These are phyloP conservation scores for Nothophytophthora sp. DNA, from an alignment of 352 stramenopile genomes.

Conservation along the genomic window DNA sequence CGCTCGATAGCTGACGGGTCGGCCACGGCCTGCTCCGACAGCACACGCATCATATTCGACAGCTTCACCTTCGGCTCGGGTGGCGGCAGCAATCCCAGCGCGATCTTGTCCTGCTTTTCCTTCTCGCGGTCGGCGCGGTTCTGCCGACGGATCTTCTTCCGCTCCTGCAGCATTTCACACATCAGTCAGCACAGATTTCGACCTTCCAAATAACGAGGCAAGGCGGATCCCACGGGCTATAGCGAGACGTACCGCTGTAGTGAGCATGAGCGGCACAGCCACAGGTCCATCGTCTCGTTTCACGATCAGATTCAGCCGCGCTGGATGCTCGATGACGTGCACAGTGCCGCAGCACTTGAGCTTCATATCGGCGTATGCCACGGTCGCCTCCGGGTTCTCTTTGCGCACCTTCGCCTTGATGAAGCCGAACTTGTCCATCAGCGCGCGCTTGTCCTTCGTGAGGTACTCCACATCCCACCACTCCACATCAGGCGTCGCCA, in stretches of 20 bases:
- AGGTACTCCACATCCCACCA: conserved; percentile 98
- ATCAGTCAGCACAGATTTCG: not conserved
- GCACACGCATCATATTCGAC: conserved; percentile 98
- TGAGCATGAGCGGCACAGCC: conserved; percentile 93
- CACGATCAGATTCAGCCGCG: conserved; percentile 75
- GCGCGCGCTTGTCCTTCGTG: conserved; percentile 67
- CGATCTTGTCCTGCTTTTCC: conserved; percentile 96
- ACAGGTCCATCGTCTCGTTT: conserved; percentile 73
- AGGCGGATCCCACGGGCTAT: not conserved
- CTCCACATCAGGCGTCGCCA: conserved; percentile 84
- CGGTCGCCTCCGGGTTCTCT: conserved; percentile 36
- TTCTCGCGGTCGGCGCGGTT: conserved; percentile 94
- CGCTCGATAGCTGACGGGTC: conserved; percentile 97
- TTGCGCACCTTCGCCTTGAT: conserved; percentile 61
- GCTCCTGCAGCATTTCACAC: conserved; percentile 70
- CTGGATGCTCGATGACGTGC: conserved; percentile 95
- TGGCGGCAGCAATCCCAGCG: conserved; percentile 91
- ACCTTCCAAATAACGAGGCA: too few species aligned
- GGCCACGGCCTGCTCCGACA: conserved; percentile 93
- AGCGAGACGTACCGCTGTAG: conserved; percentile 70
- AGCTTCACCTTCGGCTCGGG: conserved; percentile 98
- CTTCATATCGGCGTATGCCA: conserved; percentile 84
- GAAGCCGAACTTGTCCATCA: conserved; percentile 81
- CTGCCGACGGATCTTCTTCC: conserved; percentile 95
- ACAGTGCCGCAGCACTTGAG: conserved; percentile 77